A percentile compares a stretch with the other conserved stretches of the same genome.
Conservation (phyloP, 73 alveolate genomes). For the Paraurostyla sp. region DNA sequence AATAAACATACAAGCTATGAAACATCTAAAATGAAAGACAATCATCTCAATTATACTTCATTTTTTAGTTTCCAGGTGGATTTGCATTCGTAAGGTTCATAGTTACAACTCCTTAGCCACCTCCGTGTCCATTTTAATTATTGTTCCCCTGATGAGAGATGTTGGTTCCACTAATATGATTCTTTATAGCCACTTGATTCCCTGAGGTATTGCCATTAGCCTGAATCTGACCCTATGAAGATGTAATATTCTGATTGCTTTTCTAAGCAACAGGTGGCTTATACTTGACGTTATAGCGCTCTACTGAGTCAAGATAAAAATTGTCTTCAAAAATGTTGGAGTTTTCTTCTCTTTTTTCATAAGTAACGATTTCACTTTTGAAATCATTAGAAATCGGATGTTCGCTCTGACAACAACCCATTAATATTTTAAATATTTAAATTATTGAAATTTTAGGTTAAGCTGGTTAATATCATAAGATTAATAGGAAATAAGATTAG, state of each 20-base stretch:
- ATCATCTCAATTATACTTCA: too few relatives aligned
- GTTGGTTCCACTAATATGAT: too few relatives aligned
- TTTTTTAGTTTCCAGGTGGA: too few relatives aligned
- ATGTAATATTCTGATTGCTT: neutral
- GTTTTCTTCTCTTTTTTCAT: constrained; percentile 51
- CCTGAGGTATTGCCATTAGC: too few relatives aligned
- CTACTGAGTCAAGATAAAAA: constrained; percentile 53
- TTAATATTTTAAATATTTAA: constrained; percentile 5
- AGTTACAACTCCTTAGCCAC: too few relatives aligned
- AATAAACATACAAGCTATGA: neutral
- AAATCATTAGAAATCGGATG: constrained; percentile 41
- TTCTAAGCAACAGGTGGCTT: constrained; percentile 49
- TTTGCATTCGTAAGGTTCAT: too few relatives aligned
- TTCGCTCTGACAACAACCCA: constrained; percentile 61
- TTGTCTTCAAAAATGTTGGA: constrained; percentile 48
- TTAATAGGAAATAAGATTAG: neutral
- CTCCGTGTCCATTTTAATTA: too few relatives aligned
- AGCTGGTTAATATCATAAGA: too few relatives aligned
- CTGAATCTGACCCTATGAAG: too few relatives aligned
- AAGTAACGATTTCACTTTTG: constrained; percentile 49
- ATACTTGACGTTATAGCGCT: constrained; percentile 52
- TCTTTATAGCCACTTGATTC: constrained; percentile 7
- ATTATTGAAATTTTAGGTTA: too few relatives aligned
- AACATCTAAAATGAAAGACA: neutral
- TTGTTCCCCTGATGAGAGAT: too few relatives aligned